Base-by-base conservation (phyloP, 768 basidiomycete genomes). In the Phanerodontia chrysosporium region DNA sequence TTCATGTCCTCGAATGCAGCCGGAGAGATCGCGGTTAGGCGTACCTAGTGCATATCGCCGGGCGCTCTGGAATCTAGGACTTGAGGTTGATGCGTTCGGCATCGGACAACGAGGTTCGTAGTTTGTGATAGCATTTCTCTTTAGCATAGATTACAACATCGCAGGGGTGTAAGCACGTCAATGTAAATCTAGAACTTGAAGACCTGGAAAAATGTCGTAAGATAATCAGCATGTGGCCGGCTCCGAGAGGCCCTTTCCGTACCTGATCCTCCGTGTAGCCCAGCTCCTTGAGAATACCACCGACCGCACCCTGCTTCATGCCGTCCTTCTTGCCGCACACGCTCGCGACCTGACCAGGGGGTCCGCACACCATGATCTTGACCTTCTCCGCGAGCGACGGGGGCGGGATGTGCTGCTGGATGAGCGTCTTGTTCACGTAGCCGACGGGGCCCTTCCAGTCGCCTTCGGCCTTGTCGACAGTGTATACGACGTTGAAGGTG, bases 191-290 rank as follows among this genome's bases (percentile, higher is more conserved):
- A 61, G 56, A 61, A 61, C 51, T 61, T 61, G 51, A 61, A 61
- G 16, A 61, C 60, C 60, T 61, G 30, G 9, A 29, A 8, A 14
- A 21, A 32, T 8, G 13, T 9, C n/a, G 6, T 39, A 5, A 32
- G 35, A 3, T 42, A 22, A 42, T 21, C 30, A 28, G 21, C 22
- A 27, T 32, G 18, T 30, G 22, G 2, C 49, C 30, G 14, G 14
- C 28, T 10, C 12, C 2, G 39, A 42, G n/a, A 21, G n/a, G 14
- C 35, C 6, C 16, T 32, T 25, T 3, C 64, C 66, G 61, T 45
- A 95, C 95, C 80, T 98, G 94, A 18, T 92, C 88, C 62, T 84
- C 80, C 9, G 78, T 86, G 71, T 96, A 99, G 36, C 92, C 94
- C 6, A 78, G 86, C 64, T 95, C 89, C 74, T 91, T 92, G 49